Evolutionary conservation across 208 protist genomes (phyloP).

Genomic region (Zelonia costaricensis): DNA sequence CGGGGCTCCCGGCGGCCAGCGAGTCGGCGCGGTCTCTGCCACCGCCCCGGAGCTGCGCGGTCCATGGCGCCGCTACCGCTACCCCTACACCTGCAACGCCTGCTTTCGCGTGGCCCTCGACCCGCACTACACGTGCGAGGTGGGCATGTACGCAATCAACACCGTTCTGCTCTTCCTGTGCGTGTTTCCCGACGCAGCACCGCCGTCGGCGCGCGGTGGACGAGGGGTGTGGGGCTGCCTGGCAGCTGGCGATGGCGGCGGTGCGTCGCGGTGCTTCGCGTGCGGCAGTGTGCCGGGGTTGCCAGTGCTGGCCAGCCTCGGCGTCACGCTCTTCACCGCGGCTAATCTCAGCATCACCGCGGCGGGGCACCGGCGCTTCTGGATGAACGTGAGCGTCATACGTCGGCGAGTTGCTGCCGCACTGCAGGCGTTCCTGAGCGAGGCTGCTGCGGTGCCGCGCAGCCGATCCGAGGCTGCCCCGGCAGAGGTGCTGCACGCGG

Average conservation of each 20-base stretch:
- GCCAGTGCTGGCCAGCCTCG: slow-evolving; percentile 11
- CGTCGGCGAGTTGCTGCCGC: slow-evolving; percentile 13
- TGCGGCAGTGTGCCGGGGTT: background rate
- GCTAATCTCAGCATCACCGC: slow-evolving; percentile 75
- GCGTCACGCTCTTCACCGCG: slow-evolving; percentile 56
- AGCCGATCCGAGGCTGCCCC: background rate
- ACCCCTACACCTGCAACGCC: slow-evolving; percentile 11
- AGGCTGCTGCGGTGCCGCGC: background rate
- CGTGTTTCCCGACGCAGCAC: slow-evolving; percentile 2
- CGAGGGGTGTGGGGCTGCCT: background rate
- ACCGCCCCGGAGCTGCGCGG: background rate
- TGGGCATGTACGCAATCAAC: slow-evolving; percentile 67
- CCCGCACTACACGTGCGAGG: slow-evolving; percentile 82
- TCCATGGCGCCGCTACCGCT: slow-evolving; percentile 26
- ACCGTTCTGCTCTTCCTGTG: slow-evolving; percentile 23
- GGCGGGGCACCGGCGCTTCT: slow-evolving; percentile 68
- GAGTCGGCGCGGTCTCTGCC: background rate
- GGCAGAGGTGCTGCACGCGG: background rate
- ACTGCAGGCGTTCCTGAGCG: background rate
- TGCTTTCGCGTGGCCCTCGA: slow-evolving; percentile 57
- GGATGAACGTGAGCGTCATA: slow-evolving; percentile 38
- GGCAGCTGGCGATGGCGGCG: background rate
- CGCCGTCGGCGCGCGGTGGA: background rate
- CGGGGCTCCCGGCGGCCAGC: background rate
- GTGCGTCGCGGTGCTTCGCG: background rate